Evolutionary conservation across 192 early-diverging fungal species (phyloP), one percentile per base, ranked within the genome.

Genomic region (Umbelopsis ramanniana): DNA sequence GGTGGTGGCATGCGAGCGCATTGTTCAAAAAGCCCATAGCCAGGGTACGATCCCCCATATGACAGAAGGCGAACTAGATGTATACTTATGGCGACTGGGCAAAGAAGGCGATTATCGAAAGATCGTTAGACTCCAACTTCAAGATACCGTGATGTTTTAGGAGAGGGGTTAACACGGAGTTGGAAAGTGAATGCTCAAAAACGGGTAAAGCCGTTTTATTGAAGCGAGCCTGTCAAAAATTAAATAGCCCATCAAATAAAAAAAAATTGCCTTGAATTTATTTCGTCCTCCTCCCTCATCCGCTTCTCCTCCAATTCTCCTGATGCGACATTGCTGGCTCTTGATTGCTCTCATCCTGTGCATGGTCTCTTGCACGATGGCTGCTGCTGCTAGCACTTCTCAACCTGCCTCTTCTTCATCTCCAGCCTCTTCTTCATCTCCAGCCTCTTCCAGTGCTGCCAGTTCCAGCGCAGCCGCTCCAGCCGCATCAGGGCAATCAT

Each of bases 21-120:
- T 93, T 29, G 87, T 90, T 4, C 66, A 78, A 23, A 72, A 66
- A 35, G 75, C 81, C 33, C 66, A 46, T 54, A 73, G 78, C 46
- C 74, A 84, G 37, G 79, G 76, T 2, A 68, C 74, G 0, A 71
- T 77, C 1, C 50, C 66, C 19, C 78, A 83, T 21, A 83, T 86
- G 55, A 75, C 63, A 6, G 68, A 81, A 15, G 79, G 82, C 10
- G 87, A 83, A 26, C 69, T 94, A 72, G 90, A 89, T 80, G 83
- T 84, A 19, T 94, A 90, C 70, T 81, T 91, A 47, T 92, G 91
- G 92, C 76, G 85, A n/a, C 76, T 92, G 29, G 92, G 89, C 24
- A 94, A 94, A 53, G 91, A 87, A 7, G 80, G 85, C 0, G 86
- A 87, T 7, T 84, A 89, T 67, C 84, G 90, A 22, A 78, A 78